Base-by-base conservation (phyloP, 2,329 filamentous ascomycete genomes). In the Ophiostoma quercus region DNA sequence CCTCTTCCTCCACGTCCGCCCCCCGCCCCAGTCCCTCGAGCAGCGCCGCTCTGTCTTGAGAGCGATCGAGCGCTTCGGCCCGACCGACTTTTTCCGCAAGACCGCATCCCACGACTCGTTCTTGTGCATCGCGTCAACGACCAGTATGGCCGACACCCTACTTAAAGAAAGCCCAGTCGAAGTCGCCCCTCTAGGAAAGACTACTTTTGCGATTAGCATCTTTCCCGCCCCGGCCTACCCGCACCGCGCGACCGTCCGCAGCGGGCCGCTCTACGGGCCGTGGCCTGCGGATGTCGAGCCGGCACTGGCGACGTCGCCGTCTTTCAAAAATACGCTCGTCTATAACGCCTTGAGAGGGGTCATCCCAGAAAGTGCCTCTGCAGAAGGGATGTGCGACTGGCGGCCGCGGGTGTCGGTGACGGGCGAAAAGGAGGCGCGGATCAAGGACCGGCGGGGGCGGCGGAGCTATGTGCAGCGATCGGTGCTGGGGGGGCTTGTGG, bases 41-140 rank as follows among this genome's bases (percentile, higher is more conserved):
- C 84, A 88, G 77, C 83, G 85, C 7, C 83, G 85, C 32, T 84
- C 84, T 8, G 79, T 88, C 25, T 77, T 88, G 43, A 82, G 82
- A 62, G 79, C 82, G 37, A 78, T 88, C 29, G 81, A 85, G 76
- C 79, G 80, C 69, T 78, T 83, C 73, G 66, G 82, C 69, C 77
- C 79, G 1, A 80, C 87, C 63, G 83, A 87, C 57, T 78, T 83
- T 47, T 88, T 88, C 76, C 84, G 82, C 77, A 81, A 79, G 75
- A 76, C 83, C 47, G 76, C 80, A 65, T 80, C 82, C 62, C 78
- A 80, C 34, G 79, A 80, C 29, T 82, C 82, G 29, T 87, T 86
- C 75, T 76, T 87, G 57, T 82, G 82, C 14, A 77, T 87, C 32
- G 80, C 84, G 22, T 79, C 78, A 66, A 80, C 78, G 22, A 74